Conservation (phyloP, 2,329 filamentous ascomycete genomes). For the Hymenoscyphus repandus region DNA sequence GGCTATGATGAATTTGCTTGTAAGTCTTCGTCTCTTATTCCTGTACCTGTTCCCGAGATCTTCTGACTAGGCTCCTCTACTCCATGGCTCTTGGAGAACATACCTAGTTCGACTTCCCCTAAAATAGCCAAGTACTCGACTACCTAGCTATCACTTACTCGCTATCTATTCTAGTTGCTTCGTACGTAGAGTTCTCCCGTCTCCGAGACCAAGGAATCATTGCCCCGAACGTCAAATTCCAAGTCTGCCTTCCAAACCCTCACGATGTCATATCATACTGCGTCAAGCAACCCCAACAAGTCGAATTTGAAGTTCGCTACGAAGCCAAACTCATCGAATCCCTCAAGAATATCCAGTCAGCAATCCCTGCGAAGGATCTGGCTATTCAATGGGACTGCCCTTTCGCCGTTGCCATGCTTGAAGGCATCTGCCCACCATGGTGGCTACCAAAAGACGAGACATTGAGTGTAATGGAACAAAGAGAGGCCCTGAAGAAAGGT, state of each 20-base stretch:
- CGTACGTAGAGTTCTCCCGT: slow-evolving; percentile 25
- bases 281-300: slow-evolving; percentile 22
- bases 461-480: background rate
- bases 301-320: slow-evolving; percentile 28
- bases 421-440: slow-evolving; percentile 24
- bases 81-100: too few relatives aligned
- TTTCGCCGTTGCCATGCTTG: slow-evolving; percentile 25
- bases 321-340: slow-evolving; percentile 22
- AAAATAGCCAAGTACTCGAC: too few relatives aligned
- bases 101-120: too few relatives aligned
- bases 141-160: too few relatives aligned
- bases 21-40: too few relatives aligned
- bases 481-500: slow-evolving; percentile 26
- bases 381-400: slow-evolving; percentile 32
- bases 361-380: slow-evolving; percentile 29
- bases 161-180: slow-evolving; percentile 11
- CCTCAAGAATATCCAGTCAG: slow-evolving; percentile 23
- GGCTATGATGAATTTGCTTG: slow-evolving; percentile 29
- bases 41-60: too few relatives aligned
- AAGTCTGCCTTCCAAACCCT: slow-evolving; percentile 32
- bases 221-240: slow-evolving; percentile 26
- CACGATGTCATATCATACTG: slow-evolving; percentile 17
- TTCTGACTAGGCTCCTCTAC: too few relatives aligned
- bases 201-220: slow-evolving; percentile 24
- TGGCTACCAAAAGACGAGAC: slow-evolving; percentile 21